Evolutionary conservation across 345 rosid genomes (phyloP), one percentile per base, ranked within the genome.

Genomic region (Laguncularia racemosa): DNA sequence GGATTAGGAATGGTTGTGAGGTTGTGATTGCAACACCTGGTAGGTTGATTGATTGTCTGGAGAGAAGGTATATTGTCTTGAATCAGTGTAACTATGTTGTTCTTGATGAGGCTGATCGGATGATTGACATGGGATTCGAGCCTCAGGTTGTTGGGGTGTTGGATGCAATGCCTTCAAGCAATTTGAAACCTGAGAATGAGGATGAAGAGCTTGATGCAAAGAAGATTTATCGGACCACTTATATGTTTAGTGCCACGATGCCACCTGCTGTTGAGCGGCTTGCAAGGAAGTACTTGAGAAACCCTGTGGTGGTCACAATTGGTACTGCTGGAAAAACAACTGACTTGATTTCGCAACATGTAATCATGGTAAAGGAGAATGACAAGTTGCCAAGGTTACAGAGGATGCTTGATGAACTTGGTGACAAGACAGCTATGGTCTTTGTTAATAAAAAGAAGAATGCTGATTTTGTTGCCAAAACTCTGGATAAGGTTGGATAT

Each of bases 221-320:
- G 72, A 93, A 67, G 79, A 89, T 93, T 61, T 93, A 89, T 68
- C 78, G 95, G 40, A 93, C 99, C 1, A 93, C 97, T 20, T 93
- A 93, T 72, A 93, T 93, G 99, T 93, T 93, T 50, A 89, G 95
- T 69, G 99, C 99, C 38, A 89, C 99, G 0, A 89, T 93, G 99
- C 95, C 97, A 38, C 85, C 96, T 52, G 86, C 86, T 14, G 97
- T 93, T 44, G 99, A 93, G 77, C 73, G 97, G 49, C 90, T 93
- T 16, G 97, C 97, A 2, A 80, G 95, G 79, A 93, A 89, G 78
- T 89, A 89, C 70, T 71, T 93, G 73, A 86, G 99, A 64, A 93
- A 93, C 59, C 99, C 97, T 20, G 97, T 89, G 20, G 99, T 93
- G 19, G 97, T 93, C 56, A 93, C 81, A 38, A 85, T 89, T 59